Percentiles rank a stretch among this genome's conserved stretches.
These are phyloP conservation scores for Alliaria petiolata DNA, from an alignment of 345 rosid species.

Conservation along the genomic window DNA sequence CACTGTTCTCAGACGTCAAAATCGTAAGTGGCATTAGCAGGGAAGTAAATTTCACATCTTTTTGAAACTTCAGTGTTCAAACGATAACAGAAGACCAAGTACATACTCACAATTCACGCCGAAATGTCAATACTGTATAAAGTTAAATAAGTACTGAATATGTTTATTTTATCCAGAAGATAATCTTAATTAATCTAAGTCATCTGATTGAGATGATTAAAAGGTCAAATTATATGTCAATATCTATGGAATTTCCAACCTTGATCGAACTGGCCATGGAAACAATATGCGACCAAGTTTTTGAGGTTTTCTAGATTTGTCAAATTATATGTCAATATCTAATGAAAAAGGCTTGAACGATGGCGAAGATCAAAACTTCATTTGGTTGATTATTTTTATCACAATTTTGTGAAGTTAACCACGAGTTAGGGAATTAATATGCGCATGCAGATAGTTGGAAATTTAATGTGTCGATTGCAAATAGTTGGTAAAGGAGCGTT, in stretches of 20 bases:
- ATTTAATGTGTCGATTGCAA: too few species aligned
- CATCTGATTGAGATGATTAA: neutral
- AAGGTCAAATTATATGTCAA: constrained; percentile 9
- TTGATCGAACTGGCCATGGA: neutral
- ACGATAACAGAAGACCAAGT: neutral
- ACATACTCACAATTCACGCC: neutral
- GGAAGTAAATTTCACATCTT: neutral
- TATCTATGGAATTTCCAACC: neutral
- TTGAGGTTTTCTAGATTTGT: neutral
- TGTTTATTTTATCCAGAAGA: neutral
- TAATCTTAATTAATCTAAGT: neutral
- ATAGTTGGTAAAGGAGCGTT: too few species aligned
- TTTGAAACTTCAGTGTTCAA: neutral
- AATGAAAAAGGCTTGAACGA: too few species aligned
- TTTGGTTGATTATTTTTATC: too few species aligned
- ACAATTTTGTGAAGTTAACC: too few species aligned
- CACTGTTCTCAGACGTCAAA: neutral
- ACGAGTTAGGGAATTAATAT: too few species aligned
- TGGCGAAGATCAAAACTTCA: too few species aligned
- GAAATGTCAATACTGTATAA: neutral
- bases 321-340: too few species aligned
- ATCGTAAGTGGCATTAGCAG: neutral
- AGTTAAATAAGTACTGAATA: neutral
- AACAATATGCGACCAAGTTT: constrained; percentile 2
- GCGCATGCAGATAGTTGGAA: too few species aligned